Evolutionary conservation across 352 stramenopile genomes (phyloP).

Genomic region (Blastocystis sp.): DNA sequence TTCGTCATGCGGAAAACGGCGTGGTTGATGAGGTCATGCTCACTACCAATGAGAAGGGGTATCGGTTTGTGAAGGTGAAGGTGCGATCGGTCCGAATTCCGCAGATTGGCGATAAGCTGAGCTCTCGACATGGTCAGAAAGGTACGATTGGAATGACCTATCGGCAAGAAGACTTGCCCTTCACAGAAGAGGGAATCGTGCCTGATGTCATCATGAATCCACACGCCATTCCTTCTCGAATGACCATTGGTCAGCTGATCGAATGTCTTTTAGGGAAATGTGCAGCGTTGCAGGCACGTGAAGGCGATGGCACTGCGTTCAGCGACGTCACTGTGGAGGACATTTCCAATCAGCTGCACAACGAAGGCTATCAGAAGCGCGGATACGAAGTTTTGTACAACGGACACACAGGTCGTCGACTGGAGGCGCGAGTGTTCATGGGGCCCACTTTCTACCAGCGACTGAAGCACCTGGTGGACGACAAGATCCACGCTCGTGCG

Average conservation of each 20-base stretch:
- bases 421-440: slow-evolving; percentile 95
- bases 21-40: slow-evolving; percentile 99
- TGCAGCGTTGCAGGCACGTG: slow-evolving; percentile 86
- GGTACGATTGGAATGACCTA: slow-evolving; percentile 99
- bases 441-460: slow-evolving; percentile 99
- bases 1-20: slow-evolving; percentile 93
- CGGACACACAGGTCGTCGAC: slow-evolving; percentile 88
- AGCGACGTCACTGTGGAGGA: slow-evolving; percentile 93
- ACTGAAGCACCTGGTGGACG: slow-evolving; percentile 99
- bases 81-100: slow-evolving; percentile 95
- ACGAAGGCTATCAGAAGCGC: slow-evolving; percentile 94
- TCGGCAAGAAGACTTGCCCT: slow-evolving; percentile 98
- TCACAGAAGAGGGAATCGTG: slow-evolving; percentile 94
- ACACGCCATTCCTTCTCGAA: slow-evolving; percentile 98
- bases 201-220: slow-evolving; percentile 99
- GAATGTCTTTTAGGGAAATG: slow-evolving; percentile 98
- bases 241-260: slow-evolving; percentile 99
- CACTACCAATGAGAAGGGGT: slow-evolving; percentile 89
- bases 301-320: slow-evolving; percentile 98
- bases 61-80: slow-evolving; percentile 86
- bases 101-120: slow-evolving; percentile 98
- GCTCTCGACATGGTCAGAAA: slow-evolving; percentile 83
- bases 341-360: slow-evolving; percentile 83
- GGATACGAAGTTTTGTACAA: slow-evolving; percentile 99
- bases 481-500: slow-evolving; percentile 97